Conservation (phyloP, 306 rosid species). For the Vachellia collinsii region DNA sequence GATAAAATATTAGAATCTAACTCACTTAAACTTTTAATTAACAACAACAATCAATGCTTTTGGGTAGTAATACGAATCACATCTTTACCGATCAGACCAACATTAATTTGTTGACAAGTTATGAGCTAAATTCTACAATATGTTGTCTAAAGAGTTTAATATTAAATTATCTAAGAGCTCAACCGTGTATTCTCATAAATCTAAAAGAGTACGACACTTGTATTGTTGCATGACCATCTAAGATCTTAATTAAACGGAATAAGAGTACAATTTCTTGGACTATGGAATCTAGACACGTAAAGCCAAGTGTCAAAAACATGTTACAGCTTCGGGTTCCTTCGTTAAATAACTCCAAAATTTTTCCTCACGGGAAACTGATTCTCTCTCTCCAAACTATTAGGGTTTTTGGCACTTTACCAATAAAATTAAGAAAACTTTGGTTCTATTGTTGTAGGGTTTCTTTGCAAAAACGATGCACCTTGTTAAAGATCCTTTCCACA, state of each 20-base stretch:
- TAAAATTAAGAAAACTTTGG: conserved; percentile 21
- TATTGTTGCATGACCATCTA: background rate
- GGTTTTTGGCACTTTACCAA: background rate
- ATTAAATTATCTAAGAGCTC: no score
- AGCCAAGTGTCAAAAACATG: conserved; percentile 43
- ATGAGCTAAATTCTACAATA: no score
- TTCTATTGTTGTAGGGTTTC: conserved; percentile 2
- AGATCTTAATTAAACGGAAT: background rate
- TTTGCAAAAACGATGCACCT: conserved; percentile 13
- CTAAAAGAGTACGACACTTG: background rate
- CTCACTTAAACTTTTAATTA: no score
- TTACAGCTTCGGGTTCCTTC: conserved; percentile 39
- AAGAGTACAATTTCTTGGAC: background rate
- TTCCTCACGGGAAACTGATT: conserved; percentile 53
- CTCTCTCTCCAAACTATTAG: conserved; percentile 22
- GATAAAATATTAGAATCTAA: no score
- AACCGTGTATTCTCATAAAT: no score
- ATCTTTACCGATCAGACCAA: no score
- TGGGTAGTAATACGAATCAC: no score
- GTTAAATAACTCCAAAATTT: conserved; percentile 53
- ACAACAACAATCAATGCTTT: no score
- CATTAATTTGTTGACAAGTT: no score
- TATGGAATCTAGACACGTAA: background rate
- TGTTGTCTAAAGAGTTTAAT: no score
- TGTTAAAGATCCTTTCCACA: conserved; percentile 10